phyloP scores from a whole-genome alignment of 129 eudicot species.

The Oenanthe sinensis region DNA sequence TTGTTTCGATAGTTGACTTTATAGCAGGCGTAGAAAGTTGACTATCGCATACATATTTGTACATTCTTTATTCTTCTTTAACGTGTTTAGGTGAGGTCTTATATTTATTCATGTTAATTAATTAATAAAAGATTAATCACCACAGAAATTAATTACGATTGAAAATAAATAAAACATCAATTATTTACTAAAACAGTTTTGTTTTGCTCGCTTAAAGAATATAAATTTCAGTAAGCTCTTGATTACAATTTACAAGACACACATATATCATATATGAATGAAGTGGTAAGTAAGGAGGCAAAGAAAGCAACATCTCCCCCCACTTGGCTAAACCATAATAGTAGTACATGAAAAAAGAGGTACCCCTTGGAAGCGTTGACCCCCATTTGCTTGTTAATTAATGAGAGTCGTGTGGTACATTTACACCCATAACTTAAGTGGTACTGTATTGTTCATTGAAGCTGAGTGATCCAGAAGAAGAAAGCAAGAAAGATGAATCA shows the following conservation, averaged over 20 bases:
- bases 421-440: no score
- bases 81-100: not conserved
- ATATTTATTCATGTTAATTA: no score
- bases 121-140: no score
- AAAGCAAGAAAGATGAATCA: conserved; percentile 43
- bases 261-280: not conserved
- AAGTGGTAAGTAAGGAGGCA: not conserved
- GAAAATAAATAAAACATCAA: no score
- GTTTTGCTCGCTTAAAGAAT: not conserved
- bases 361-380: conserved; percentile 22
- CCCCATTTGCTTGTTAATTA: not conserved
- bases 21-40: not conserved
- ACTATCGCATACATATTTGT: not conserved
- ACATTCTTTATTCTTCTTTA: no score
- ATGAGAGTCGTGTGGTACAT: not conserved
- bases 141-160: no score
- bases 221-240: not conserved
- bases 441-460: not conserved
- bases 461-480: conserved; percentile 1
- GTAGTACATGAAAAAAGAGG: not conserved
- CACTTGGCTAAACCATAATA: conserved; percentile 5
- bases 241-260: no score
- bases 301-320: not conserved
- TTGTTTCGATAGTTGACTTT: not conserved
- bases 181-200: no score